These are phyloP conservation scores for Gracilaria vermiculophylla DNA, from an alignment of 23 red algal genomes.

Conservation along the genomic window DNA sequence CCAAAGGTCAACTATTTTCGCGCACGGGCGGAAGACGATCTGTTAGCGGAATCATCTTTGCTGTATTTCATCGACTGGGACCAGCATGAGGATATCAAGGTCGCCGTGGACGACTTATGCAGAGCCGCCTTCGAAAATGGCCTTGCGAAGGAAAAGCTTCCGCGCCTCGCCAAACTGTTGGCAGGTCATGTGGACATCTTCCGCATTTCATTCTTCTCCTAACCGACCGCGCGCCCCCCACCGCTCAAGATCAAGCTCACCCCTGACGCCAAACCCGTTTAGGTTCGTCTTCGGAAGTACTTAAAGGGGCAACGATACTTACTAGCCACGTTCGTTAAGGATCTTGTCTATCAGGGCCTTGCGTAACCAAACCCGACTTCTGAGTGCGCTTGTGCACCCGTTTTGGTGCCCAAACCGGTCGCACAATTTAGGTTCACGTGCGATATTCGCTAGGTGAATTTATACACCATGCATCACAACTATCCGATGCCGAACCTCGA, in stretches of 20 bases:
- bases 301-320: conserved; percentile 28
- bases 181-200: background rate
- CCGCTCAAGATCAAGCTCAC: background rate
- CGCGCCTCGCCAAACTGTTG: background rate
- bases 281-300: conserved; percentile 45
- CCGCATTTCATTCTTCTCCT: conserved; percentile 37
- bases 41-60: conserved; percentile 20
- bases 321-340: background rate
- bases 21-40: conserved; percentile 21
- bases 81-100: background rate
- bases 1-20: conserved; percentile 10
- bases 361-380: conserved; percentile 35
- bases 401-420: conserved; percentile 45
- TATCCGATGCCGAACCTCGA: conserved; percentile 49
- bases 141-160: background rate
- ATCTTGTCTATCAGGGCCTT: conserved; percentile 25
- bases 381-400: conserved; percentile 22
- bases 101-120: background rate
- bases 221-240: background rate
- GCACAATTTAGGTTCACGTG: conserved; percentile 11
- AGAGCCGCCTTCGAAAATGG: conserved; percentile 12
- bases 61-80: conserved; percentile 12
- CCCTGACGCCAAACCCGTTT: conserved; percentile 17
- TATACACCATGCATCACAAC: background rate
- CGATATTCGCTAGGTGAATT: conserved; percentile 19